phyloP scores from a whole-genome alignment of 2,329 filamentous ascomycete genomes.

The Fusarium setosum region DNA sequence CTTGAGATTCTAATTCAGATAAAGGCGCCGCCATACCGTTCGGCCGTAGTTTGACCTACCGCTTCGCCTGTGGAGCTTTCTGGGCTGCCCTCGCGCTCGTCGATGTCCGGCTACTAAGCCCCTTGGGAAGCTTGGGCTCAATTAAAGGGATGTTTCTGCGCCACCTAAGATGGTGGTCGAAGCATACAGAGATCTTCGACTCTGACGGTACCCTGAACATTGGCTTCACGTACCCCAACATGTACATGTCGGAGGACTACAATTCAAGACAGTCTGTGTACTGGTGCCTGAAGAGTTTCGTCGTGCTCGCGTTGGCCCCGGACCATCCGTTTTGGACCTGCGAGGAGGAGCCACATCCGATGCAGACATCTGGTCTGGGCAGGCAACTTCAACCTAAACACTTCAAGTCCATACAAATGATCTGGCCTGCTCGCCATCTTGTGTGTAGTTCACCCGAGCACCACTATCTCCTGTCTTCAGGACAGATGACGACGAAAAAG shows the following conservation, averaged over 20 bases:
- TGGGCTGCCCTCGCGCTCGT: slow-evolving; percentile 57
- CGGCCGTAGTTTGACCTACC: slow-evolving; percentile 60
- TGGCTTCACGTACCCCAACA: slow-evolving; percentile 55
- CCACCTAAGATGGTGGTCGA: slow-evolving; percentile 62
- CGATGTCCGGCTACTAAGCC: slow-evolving; percentile 48
- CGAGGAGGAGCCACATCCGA: slow-evolving; percentile 18
- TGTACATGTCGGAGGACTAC: slow-evolving; percentile 65
- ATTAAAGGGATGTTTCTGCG: slow-evolving; percentile 61
- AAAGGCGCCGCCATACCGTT: slow-evolving; percentile 62
- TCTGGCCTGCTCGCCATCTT: slow-evolving; percentile 51
- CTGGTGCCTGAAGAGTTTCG: slow-evolving; percentile 63
- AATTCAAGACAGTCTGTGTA: slow-evolving; percentile 66
- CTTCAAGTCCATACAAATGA: not conserved
- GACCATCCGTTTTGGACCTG: slow-evolving; percentile 31
- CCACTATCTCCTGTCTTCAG: slow-evolving; percentile 14
- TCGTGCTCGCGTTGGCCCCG: slow-evolving; percentile 51
- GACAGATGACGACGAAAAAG: slow-evolving; percentile 19
- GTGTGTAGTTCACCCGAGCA: slow-evolving; percentile 47
- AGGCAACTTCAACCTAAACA: not conserved
- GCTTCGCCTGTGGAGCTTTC: slow-evolving; percentile 60
- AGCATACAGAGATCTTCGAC: slow-evolving; percentile 54
- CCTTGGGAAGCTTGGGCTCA: slow-evolving; percentile 50
- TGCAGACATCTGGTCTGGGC: not conserved
- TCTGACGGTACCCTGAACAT: slow-evolving; percentile 60
- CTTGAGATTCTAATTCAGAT: not conserved